These are phyloP conservation scores for Trypanosoma avium DNA, from an alignment of 208 protist species.

Conservation along the genomic window DNA sequence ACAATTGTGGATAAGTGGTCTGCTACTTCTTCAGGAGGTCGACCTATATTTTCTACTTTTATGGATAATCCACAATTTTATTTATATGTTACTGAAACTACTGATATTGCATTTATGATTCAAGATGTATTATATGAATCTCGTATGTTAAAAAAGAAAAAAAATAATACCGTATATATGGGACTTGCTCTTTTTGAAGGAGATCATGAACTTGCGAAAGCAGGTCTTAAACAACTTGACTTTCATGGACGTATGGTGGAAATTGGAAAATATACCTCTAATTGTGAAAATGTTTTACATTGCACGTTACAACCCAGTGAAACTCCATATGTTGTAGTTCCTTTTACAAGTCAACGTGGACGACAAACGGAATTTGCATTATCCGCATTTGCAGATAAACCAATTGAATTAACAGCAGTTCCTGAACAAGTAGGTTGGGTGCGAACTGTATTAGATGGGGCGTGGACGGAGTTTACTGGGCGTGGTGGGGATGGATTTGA, in stretches of 20 bases:
- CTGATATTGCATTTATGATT: slow-evolving; percentile 87
- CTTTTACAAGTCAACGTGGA: slow-evolving; percentile 86
- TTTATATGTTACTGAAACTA: slow-evolving; percentile 62
- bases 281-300: slow-evolving; percentile 91
- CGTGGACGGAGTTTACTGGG: slow-evolving; percentile 86
- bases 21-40: slow-evolving; percentile 68
- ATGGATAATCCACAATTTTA: slow-evolving; percentile 93
- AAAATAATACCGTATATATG: slow-evolving; percentile 92
- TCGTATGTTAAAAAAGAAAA: slow-evolving; percentile 82
- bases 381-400: slow-evolving; percentile 75
- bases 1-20: slow-evolving; percentile 83
- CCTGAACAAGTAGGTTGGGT: slow-evolving; percentile 89
- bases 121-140: slow-evolving; percentile 87
- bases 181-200: slow-evolving; percentile 87
- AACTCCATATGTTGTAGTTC: slow-evolving; percentile 86
- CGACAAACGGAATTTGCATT: slow-evolving; percentile 84
- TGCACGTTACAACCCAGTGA: slow-evolving; percentile 69
- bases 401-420: slow-evolving; percentile 81
- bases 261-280: slow-evolving; percentile 86
- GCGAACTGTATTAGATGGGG: slow-evolving; percentile 74
- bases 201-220: slow-evolving; percentile 60
- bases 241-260: slow-evolving; percentile 90
- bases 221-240: slow-evolving; percentile 87
- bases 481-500: slow-evolving; percentile 78
- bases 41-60: slow-evolving; percentile 88